phyloP scores from a whole-genome alignment of 306 rosid species.

The Malus fusca region DNA sequence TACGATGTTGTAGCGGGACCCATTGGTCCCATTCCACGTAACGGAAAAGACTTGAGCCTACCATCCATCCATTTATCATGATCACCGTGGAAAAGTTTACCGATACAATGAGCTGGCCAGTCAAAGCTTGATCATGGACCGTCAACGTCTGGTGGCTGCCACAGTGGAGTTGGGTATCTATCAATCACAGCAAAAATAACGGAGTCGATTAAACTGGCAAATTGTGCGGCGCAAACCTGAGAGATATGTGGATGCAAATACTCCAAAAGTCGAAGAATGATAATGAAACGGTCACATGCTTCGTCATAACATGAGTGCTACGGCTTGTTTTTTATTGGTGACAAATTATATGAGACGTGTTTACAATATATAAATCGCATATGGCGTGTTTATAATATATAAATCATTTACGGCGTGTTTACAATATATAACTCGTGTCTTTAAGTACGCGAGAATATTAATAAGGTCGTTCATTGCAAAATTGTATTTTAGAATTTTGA shows the following conservation, averaged over 20 bases:
- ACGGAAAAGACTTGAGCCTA: not conserved
- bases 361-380: too few relatives aligned
- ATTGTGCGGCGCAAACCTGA: slow-evolving; percentile 20
- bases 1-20: not conserved
- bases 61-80: not conserved
- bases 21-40: not conserved
- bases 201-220: not conserved
- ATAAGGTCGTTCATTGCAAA: too few relatives aligned
- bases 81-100: not conserved
- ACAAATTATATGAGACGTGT: not conserved
- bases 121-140: slow-evolving; percentile 6
- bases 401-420: too few relatives aligned
- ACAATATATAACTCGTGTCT: fast-evolving
- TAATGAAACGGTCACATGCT: too few relatives aligned
- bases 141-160: not conserved
- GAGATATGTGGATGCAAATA: too few relatives aligned
- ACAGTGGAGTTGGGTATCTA: not conserved
- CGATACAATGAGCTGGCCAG: not conserved
- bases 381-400: fast-evolving
- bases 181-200: not conserved
- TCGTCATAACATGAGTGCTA: too few relatives aligned
- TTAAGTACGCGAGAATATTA: too few relatives aligned
- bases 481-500: too few relatives aligned
- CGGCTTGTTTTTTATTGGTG: not conserved
- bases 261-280: too few relatives aligned